A percentile compares a stretch with the other conserved stretches of the same genome.
Conservation (phyloP, 2,329 filamentous ascomycete species). For the Aspergillus spinulosporus region DNA sequence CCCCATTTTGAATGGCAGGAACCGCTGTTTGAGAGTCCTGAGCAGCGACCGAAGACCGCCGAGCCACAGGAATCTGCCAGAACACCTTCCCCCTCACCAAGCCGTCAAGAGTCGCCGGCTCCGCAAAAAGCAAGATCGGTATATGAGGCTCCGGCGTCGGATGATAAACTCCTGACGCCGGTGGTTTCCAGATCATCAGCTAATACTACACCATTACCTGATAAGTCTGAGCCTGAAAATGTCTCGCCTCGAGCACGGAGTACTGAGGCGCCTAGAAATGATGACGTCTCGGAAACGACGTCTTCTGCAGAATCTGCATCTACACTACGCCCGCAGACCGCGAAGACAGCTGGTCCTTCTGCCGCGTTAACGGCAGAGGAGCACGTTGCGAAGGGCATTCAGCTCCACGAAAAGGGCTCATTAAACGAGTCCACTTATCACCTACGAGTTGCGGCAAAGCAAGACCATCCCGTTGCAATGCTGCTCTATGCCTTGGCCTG, state of each 20-base stretch:
- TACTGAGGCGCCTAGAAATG: constrained; percentile 19
- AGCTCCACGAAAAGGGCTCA: constrained; percentile 82
- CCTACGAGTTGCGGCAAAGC: constrained; percentile 80
- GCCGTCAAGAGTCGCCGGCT: constrained; percentile 20
- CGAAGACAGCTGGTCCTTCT: constrained; percentile 29
- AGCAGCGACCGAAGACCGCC: constrained; percentile 33
- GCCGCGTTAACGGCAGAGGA: constrained; percentile 63
- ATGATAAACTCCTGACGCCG: constrained; percentile 18
- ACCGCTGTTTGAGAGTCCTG: constrained; percentile 47
- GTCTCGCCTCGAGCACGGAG: constrained; percentile 13
- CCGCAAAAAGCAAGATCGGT: constrained; percentile 33
- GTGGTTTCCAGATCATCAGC: constrained; percentile 3
- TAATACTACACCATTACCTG: background rate
- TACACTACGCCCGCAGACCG: constrained; percentile 51
- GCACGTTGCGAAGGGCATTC: constrained; percentile 85
- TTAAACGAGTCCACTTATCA: constrained; percentile 96
- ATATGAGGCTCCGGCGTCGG: constrained; percentile 28
- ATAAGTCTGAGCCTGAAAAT: constrained; percentile 10
- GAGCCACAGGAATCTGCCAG: constrained; percentile 26
- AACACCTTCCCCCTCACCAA: constrained; percentile 36
- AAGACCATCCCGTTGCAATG: constrained; percentile 90
- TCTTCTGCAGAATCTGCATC: constrained; percentile 66
- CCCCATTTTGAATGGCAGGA: constrained; percentile 67
- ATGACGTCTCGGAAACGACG: constrained; percentile 46
- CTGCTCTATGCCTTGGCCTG: constrained; percentile 92